Percentiles rank a stretch among this genome's conserved stretches.
Conservation (phyloP, 1,139 yeast species). For the Zygoascus meyerae region DNA sequence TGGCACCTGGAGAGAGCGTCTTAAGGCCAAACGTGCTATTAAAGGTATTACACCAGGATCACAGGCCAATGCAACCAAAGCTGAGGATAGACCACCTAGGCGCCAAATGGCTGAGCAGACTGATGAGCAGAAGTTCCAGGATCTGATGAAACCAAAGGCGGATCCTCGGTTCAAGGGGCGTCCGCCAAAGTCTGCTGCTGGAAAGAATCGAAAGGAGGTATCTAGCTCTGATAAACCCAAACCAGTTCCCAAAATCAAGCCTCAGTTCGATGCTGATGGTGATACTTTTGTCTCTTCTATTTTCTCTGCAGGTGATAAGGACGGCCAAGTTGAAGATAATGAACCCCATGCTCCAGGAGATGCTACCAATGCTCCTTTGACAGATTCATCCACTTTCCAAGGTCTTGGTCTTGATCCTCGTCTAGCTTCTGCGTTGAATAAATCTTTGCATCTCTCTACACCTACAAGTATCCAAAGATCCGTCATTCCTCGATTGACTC, state of each 20-base stretch:
- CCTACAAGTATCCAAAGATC: conserved; percentile 87
- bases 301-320: conserved; percentile 60
- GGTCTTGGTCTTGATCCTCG: conserved; percentile 62
- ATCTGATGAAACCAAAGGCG: conserved; percentile 8
- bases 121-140: conserved; percentile 11
- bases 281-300: conserved; percentile 75
- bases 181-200: conserved; percentile 6
- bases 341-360: conserved; percentile 32
- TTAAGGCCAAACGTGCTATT: conserved; percentile 41
- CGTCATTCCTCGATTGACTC: conserved; percentile 65
- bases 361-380: conserved; percentile 84
- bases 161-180: not conserved
- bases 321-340: conserved; percentile 13
- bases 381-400: conserved; percentile 60
- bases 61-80: not conserved
- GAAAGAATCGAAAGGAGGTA: not conserved
- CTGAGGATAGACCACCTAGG: conserved; percentile 4
- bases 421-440: conserved; percentile 51
- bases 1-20: conserved; percentile 76
- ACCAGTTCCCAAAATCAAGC: conserved; percentile 1
- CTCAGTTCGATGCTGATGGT: conserved; percentile 17
- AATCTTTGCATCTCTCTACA: conserved; percentile 51
- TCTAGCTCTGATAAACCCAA: not conserved
- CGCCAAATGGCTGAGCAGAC: not conserved
- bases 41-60: conserved; percentile 17